Percentiles rank a stretch among this genome's conserved stretches.
phyloP scores from a whole-genome alignment of 179 eudicot genomes.

The Beta macrorhiza region DNA sequence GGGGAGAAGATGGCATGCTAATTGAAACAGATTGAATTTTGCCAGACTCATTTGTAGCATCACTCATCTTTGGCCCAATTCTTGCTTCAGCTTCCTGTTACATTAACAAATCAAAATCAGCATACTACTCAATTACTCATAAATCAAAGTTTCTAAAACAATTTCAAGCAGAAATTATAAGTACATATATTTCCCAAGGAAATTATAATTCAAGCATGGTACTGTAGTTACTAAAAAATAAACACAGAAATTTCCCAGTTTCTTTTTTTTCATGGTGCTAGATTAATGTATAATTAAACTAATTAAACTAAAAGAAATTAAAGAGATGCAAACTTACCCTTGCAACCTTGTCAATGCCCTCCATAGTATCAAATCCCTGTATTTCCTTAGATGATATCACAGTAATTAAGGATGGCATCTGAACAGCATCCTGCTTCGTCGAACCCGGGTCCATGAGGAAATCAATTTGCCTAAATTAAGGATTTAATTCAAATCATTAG shows the following conservation, averaged over 20 bases:
- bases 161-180: no score
- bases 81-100: slow-evolving; percentile 37
- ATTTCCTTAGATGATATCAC: slow-evolving; percentile 44
- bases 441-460: slow-evolving; percentile 44
- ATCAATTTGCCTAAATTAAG: slow-evolving; percentile 23
- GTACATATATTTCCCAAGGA: no score
- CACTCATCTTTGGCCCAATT: slow-evolving; percentile 15
- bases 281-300: not conserved
- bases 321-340: slow-evolving; percentile 13
- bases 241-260: no score
- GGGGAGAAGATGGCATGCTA: slow-evolving; percentile 78
- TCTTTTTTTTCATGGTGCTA: not conserved
- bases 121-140: not conserved
- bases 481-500: not conserved
- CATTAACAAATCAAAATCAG: not conserved
- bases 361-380: slow-evolving; percentile 45
- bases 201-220: no score
- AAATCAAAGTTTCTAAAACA: not conserved
- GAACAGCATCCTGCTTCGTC: slow-evolving; percentile 29
- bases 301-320: not conserved
- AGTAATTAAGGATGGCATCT: slow-evolving; percentile 51
- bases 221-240: no score
- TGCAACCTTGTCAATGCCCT: slow-evolving; percentile 21
- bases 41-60: slow-evolving; percentile 4
- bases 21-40: slow-evolving; percentile 48